phyloP scores from a whole-genome alignment of 2,329 filamentous ascomycete genomes.

The Ophiostoma piceae region DNA sequence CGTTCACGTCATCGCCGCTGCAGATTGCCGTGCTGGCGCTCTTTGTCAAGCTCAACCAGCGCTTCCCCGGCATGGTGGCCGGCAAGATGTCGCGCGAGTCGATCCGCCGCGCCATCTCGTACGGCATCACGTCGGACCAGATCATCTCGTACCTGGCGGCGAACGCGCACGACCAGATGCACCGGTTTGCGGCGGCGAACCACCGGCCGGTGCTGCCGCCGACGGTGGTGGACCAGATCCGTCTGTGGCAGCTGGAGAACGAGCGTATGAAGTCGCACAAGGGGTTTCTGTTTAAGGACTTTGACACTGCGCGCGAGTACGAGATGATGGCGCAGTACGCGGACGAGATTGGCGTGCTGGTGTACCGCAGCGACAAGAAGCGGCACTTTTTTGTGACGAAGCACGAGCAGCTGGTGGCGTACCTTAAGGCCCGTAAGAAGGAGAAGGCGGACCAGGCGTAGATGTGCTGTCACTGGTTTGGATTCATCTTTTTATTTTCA shows the following conservation, averaged over 20 bases:
- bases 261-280: constrained; percentile 81
- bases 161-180: constrained; percentile 93
- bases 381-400: constrained; percentile 88
- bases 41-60: constrained; percentile 80
- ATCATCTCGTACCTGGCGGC: constrained; percentile 89
- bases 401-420: constrained; percentile 81
- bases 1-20: constrained; percentile 88
- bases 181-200: constrained; percentile 54
- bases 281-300: constrained; percentile 88
- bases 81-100: constrained; percentile 86
- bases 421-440: constrained; percentile 62
- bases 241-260: constrained; percentile 94
- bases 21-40: constrained; percentile 92
- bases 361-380: constrained; percentile 76
- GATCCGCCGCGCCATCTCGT: constrained; percentile 77
- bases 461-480: neutral
- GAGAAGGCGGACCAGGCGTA: constrained; percentile 40
- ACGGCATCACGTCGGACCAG: constrained; percentile 90
- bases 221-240: constrained; percentile 94
- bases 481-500: too few relatives aligned
- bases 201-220: constrained; percentile 76
- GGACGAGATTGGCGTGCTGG: constrained; percentile 81
- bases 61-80: constrained; percentile 90
- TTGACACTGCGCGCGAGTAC: constrained; percentile 66
- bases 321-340: constrained; percentile 69